Percentiles rank a stretch among this genome's conserved stretches.
phyloP scores from a whole-genome alignment of 2,329 filamentous ascomycete genomes.

The Colletotrichum sp. region DNA sequence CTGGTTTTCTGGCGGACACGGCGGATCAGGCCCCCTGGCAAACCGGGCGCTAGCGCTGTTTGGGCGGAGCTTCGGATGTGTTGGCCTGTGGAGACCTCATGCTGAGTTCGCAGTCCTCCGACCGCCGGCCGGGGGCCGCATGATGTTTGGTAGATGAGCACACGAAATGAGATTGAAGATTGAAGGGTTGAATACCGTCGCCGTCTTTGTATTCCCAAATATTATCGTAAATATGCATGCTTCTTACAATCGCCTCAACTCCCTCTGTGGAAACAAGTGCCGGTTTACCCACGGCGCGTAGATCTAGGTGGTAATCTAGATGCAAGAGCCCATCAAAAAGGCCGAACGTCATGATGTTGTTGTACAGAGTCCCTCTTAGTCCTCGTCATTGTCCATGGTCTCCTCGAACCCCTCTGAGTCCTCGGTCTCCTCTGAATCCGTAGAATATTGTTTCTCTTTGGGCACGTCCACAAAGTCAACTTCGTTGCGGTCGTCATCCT shows the following conservation, averaged over 20 bases:
- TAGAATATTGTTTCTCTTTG: background rate
- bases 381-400: constrained; percentile 14
- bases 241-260: background rate
- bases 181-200: background rate
- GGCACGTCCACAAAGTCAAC: constrained; percentile 8
- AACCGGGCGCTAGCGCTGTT: constrained; percentile 2
- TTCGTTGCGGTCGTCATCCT: background rate
- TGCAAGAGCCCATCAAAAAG: background rate
- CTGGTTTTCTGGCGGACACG: constrained; percentile 11
- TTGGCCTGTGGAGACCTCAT: constrained; percentile 9
- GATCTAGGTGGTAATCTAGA: background rate
- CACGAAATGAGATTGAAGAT: background rate
- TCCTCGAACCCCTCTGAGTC: constrained; percentile 19
- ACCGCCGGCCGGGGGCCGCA: background rate
- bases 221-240: background rate
- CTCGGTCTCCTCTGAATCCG: background rate
- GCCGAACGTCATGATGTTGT: background rate
- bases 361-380: background rate
- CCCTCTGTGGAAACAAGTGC: background rate
- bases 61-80: constrained; percentile 4
- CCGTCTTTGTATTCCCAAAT: background rate
- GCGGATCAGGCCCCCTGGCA: constrained; percentile 1
- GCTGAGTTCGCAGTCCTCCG: background rate
- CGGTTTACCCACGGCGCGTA: background rate
- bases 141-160: constrained; percentile 1